Base-by-base conservation (phyloP, 2,329 filamentous ascomycete genomes). In the Corinectria fuckeliana region DNA sequence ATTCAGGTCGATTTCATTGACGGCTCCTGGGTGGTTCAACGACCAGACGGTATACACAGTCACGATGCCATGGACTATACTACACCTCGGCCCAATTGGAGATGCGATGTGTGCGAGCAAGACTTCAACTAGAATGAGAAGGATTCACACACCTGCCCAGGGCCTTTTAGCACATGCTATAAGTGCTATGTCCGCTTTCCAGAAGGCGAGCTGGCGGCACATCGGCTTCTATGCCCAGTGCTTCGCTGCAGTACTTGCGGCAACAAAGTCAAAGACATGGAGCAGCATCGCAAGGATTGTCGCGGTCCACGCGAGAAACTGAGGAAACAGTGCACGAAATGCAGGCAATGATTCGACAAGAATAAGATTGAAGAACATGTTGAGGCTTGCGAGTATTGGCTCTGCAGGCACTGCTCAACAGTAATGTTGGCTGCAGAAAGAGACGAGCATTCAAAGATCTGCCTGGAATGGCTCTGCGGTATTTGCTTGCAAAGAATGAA, bases 311-410 rank as follows among this genome's bases (percentile, higher is more conserved):
- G 3, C 32, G 6, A 34, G 28, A 30, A 30, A 30, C 28, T 9
- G 5, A 30, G 6, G 32, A 34, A 14, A 34, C 32, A 34, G 32
- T 34, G 32, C 32, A 14, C 3, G 13, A 34, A 34, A 34, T 50
- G 47, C 47, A 36, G 30, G 28, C 47, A 50, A 36, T 34, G 23
- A 26, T 23, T 36, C 47, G 18, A 50, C 28, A 34, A 34, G 32
- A n/a, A 34, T 7, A 34, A 34, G 32, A 5, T 14, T 7, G 14
- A n/a, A 34, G 49, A 51, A 51, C 49, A 51, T 45, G 3, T 53
- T 26, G 21, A 53, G 50, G 36, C 50, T 53, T 53, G 50, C 50
- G 50, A 53, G 50, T 53, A 44, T 45, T 53, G 50, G 50, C 16
- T 8, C 50, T 54, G 50, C 50, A 54, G 50, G 39, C 38, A 44